Percentiles rank a stretch among this genome's conserved stretches.
These are phyloP conservation scores for Vigna radiata DNA, from an alignment of 306 rosid species.

Conservation along the genomic window DNA sequence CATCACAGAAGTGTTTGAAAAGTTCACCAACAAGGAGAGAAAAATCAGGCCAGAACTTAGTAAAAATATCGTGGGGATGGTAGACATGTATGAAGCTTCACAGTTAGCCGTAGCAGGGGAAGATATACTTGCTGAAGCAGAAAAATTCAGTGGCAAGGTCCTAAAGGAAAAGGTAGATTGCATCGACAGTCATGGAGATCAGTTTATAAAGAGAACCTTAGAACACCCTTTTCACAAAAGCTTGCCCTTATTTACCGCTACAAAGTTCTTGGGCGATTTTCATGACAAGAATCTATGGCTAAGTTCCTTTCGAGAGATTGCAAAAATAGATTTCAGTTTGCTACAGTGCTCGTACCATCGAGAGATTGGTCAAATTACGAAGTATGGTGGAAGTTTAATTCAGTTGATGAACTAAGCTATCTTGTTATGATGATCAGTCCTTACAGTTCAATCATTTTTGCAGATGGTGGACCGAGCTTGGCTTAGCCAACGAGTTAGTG, in stretches of 20 bases:
- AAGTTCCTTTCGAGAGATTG: constrained; percentile 49
- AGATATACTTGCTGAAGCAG: constrained; percentile 50
- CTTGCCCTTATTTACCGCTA: constrained; percentile 54
- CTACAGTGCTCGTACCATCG: constrained; percentile 44
- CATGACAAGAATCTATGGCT: constrained; percentile 50
- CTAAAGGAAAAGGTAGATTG: constrained; percentile 25
- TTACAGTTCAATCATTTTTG: neutral
- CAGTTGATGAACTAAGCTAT: neutral
- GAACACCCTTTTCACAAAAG: constrained; percentile 65
- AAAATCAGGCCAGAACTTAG: constrained; percentile 36
- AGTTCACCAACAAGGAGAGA: constrained; percentile 42
- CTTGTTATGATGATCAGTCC: neutral
- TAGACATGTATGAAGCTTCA: constrained; percentile 53
- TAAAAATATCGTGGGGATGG: constrained; percentile 39
- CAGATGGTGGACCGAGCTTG: constrained; percentile 75
- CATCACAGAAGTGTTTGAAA: constrained; percentile 46
- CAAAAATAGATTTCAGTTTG: constrained; percentile 53
- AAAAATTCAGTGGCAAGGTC: constrained; percentile 34
- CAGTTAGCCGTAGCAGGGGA: constrained; percentile 45
- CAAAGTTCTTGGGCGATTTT: constrained; percentile 38
- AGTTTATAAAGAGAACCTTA: constrained; percentile 47
- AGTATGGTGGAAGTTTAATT: neutral
- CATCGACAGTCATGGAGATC: constrained; percentile 37
- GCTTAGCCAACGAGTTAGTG: constrained; percentile 56
- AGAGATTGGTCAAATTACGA: constrained; percentile 54